phyloP scores from a whole-genome alignment of 2,329 filamentous ascomycete genomes.

The Gliomastix tumulicola region DNA sequence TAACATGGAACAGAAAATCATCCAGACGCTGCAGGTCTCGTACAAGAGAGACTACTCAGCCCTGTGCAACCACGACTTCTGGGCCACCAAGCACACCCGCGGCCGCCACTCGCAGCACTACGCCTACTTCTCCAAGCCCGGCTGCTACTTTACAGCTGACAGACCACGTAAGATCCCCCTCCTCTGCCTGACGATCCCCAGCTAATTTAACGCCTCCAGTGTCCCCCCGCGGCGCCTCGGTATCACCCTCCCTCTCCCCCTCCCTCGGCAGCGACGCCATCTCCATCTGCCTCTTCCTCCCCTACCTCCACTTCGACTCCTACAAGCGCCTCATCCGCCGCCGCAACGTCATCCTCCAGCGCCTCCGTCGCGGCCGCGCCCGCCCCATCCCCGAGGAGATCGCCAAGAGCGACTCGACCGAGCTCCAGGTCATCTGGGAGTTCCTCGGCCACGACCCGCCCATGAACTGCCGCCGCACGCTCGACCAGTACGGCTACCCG shows the following conservation, averaged over 20 bases:
- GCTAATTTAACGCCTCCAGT: constrained; percentile 10
- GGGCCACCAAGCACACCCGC: constrained; percentile 38
- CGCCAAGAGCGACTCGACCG: constrained; percentile 46
- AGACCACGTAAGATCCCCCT: constrained; percentile 18
- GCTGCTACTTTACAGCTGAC: constrained; percentile 36
- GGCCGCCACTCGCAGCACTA: constrained; percentile 42
- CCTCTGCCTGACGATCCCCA: background rate
- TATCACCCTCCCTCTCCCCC: constrained; percentile 18
- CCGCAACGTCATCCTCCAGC: constrained; percentile 44
- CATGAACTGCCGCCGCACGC: constrained; percentile 52
- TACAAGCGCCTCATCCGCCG: constrained; percentile 51
- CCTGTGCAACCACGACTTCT: constrained; percentile 38
- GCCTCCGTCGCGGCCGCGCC: constrained; percentile 45
- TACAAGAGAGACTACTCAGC: constrained; percentile 27
- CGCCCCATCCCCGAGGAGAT: constrained; percentile 48
- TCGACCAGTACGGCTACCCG: constrained; percentile 59
- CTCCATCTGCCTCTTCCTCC: constrained; percentile 45
- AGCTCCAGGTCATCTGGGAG: constrained; percentile 56
- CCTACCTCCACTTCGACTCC: constrained; percentile 59
- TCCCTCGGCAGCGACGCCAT: constrained; percentile 16
- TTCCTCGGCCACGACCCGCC: constrained; percentile 54
- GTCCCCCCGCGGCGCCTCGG: constrained; percentile 24
- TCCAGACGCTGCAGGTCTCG: constrained; percentile 31
- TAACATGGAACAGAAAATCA: constrained; percentile 25
- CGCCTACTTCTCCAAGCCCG: constrained; percentile 40